phyloP scores from a whole-genome alignment of 495 filamentous ascomycete species.

The Astrothelium subdiscretum region DNA sequence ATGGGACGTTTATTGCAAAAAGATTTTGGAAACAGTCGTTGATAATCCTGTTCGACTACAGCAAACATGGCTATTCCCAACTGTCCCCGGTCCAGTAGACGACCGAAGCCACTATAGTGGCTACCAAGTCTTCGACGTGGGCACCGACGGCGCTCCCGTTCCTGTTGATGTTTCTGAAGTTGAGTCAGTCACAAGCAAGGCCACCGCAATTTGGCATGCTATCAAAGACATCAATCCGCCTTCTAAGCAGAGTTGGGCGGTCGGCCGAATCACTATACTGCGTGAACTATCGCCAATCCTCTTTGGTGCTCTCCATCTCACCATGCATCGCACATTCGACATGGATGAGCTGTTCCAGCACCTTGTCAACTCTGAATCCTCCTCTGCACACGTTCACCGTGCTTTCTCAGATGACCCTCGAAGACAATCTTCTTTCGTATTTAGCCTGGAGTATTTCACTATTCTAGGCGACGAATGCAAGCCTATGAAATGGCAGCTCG shows the following conservation, averaged over 20 bases:
- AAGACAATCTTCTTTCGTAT: slow-evolving; percentile 38
- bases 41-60: slow-evolving; percentile 26
- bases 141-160: slow-evolving; percentile 28
- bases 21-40: slow-evolving; percentile 28
- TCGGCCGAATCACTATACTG: slow-evolving; percentile 43
- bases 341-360: slow-evolving; percentile 40
- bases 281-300: slow-evolving; percentile 41
- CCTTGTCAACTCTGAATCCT: slow-evolving; percentile 28
- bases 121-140: slow-evolving; percentile 41
- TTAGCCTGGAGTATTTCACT: slow-evolving; percentile 46
- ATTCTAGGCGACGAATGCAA: slow-evolving; percentile 33
- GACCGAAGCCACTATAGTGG: slow-evolving; percentile 32
- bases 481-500: slow-evolving; percentile 41
- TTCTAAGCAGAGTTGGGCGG: slow-evolving; percentile 24
- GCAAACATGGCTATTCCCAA: slow-evolving; percentile 24
- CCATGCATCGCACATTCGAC: slow-evolving; percentile 37
- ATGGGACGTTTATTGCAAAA: slow-evolving; percentile 23
- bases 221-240: slow-evolving; percentile 25
- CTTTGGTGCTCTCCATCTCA: slow-evolving; percentile 39
- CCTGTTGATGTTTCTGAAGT: slow-evolving; percentile 20
- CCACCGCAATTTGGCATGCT: slow-evolving; percentile 31
- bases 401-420: slow-evolving; percentile 27
- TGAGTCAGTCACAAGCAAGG: slow-evolving; percentile 19
- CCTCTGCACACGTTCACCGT: slow-evolving; percentile 29
- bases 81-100: slow-evolving; percentile 16